Evolutionary conservation across 768 basidiomycete species (phyloP), one percentile per base, ranked within the genome.

Genomic region (Pholiota molesta): DNA sequence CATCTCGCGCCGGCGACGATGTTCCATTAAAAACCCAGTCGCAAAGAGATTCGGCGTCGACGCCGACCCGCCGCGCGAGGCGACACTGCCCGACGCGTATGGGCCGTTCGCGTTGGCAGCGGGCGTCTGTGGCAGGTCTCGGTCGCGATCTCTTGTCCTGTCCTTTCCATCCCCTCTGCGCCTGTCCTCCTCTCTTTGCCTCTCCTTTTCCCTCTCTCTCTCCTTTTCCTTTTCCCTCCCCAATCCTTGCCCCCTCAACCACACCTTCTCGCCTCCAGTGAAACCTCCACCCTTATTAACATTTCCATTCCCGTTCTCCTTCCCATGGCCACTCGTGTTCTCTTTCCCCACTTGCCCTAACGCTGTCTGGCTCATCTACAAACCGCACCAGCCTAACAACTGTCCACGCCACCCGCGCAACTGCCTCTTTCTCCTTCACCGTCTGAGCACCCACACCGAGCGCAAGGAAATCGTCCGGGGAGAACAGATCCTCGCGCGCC

Each of bases 341-440:
- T 17, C 55, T 16, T 52, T 47, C 31, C 42, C 73, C 44, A 85
- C 73, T 66, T 80, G 88, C 31, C 77, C 77, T 78, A 29, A 79
- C 78, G 17, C 78, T 69, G n/a, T 73, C 64, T 29, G 84, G 84
- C 17, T 78, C 74, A 65, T 91, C 91, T 57, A 83, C 85, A 59
- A 84, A 78, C 68, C 83, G 81, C 55, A 89, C 80, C 28, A 95
- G 77, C 16, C 89, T 83, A 47, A 91, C 78, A 52, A 95, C 83
- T n/a, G 90, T 89, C 55, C 77, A 77, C 29, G 92, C 92, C 37
- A 95, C 92, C 57, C 91, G 84, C 44, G 83, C 86, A 26, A 92
- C 79, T 11, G 83, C 79, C 63, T 90, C 61, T 52, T 60, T 53
- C 33, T 39, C 29, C 45, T 35, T 26, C 11, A 28, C 40, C 21